Evolutionary conservation across 2,329 filamentous ascomycete genomes (phyloP), one percentile per base, ranked within the genome.

Genomic region (Aspergillus cejpii): DNA sequence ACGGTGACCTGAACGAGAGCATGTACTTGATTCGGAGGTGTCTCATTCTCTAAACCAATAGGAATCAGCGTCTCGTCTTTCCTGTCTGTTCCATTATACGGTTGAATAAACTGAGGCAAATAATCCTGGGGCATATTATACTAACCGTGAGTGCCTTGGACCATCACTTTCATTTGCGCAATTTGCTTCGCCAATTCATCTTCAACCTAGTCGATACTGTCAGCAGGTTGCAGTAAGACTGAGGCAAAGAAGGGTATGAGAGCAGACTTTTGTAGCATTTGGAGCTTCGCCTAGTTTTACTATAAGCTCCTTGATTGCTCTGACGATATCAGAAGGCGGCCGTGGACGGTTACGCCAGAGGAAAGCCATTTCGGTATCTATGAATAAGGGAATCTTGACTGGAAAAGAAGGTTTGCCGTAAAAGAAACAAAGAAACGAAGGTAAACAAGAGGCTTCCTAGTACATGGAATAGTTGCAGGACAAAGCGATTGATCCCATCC

Each of bases 111-210:
- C 6, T 15, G n/a, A 8, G 28, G 10, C 14, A n/a, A 26, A 27
- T 33, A 39, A 28, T 41, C 37, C 37, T 43, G 36, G 34, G 6
- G 15, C 44, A 27, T 24, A 24, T 24, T 33, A 45, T 38, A 50
- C 57, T 20, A 47, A 94, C 89, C 89, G 69, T 87, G 87, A 49
- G 89, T 95, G 54, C 91, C 92, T 74, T 97, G 91, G 11, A 98
- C 80, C 48, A 92, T 81, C 52, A 89, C 73, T 68, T 97, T 97
- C 84, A 97, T 94, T 66, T 94, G 87, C 41, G 78, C 77, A 52
- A 98, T 78, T 56, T 90, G 83, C 63, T 88, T 87, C 39, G 87
- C 84, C 51, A 94, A 76, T 62, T 96, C 90, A 63, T 97, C 91
- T 59, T 81, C 79, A 50, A 83, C 78, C 89, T 95, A 58, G 40